Evolutionary conservation across 2,329 filamentous ascomycete genomes (phyloP), one percentile per base, ranked within the genome.

Genomic region (Penicillium capsulatum): DNA sequence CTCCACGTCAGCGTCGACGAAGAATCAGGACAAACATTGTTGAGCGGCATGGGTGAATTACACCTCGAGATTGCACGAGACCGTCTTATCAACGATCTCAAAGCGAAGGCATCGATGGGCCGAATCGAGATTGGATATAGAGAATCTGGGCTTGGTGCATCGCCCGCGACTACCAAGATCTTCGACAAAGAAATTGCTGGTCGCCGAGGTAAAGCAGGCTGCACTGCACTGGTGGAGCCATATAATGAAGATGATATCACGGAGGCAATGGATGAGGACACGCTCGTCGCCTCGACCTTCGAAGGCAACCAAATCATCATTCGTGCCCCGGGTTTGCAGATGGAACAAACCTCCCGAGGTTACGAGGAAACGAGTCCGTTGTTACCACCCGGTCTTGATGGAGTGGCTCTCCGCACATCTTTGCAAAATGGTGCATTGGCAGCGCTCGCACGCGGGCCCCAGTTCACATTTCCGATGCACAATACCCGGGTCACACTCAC

Each of bases 71-170:
- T 98, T 34, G 90, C 91, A 0, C 74, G 88, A 34, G 87, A 97
- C 63, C 80, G 90, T 30, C 78, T 98, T 7, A 81, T 92, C 50
- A 86, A 87, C 36, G 88, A 94, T 58, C 83, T 96, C 67, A 94
- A 92, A 62, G 88, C 73, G 64, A 95, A 80, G 75, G 89, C 74
- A 47, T 81, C 70, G 13, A 95, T 95, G 72, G 90, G 91, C 9
- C 83, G 81, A 37, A 94, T 98, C 47, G 86, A 95, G 55, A 95
- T 98, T 44, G 89, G 94, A 51, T 98, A 97, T 66, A 84, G 94
- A 38, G 92, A 98, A 67, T 84, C 82, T 33, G 70, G 92, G 7
- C 78, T 80, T 0, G 69, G 71, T 3, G 55, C 74, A 0, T 83
- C 81, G 1, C 60, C 62, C 0, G 67, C 77, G 0, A 74, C 81